Percentiles rank a stretch among this genome's conserved stretches.
Evolutionary conservation across 2,329 filamentous ascomycete species (phyloP).

Genomic region (Xylariaceae sp.): DNA sequence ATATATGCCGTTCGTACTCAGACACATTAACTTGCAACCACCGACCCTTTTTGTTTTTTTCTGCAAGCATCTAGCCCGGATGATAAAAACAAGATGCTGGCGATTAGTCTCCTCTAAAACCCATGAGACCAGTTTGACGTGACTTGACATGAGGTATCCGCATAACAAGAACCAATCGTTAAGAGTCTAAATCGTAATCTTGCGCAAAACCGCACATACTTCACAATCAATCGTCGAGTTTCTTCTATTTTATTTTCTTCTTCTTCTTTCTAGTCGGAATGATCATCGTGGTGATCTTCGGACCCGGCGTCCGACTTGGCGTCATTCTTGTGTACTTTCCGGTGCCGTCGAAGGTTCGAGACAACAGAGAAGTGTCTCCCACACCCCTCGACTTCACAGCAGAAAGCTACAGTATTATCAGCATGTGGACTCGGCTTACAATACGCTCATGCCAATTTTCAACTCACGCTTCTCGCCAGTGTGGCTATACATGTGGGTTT

Average conservation of each 20-base stretch:
- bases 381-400: constrained; percentile 91
- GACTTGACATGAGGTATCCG: constrained; percentile 29
- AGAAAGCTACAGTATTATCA: constrained; percentile 67
- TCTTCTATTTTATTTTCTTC: constrained; percentile 15
- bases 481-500: constrained; percentile 98
- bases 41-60: constrained; percentile 12
- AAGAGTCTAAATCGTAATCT: constrained; percentile 31
- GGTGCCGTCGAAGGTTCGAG: constrained; percentile 90
- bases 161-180: constrained; percentile 28
- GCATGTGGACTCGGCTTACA: constrained; percentile 1
- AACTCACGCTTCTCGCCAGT: constrained; percentile 96
- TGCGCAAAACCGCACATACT: constrained; percentile 25
- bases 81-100: constrained; percentile 25
- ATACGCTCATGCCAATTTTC: constrained; percentile 1
- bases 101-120: constrained; percentile 30
- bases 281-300: constrained; percentile 64
- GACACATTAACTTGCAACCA: constrained; percentile 18
- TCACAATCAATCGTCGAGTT: constrained; percentile 19
- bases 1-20: constrained; percentile 25
- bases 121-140: constrained; percentile 27
- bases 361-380: constrained; percentile 97
- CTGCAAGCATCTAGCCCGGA: constrained; percentile 26
- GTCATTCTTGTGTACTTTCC: constrained; percentile 91
- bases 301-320: constrained; percentile 64
- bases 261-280: constrained; percentile 53